Evolutionary conservation across 169 alveolate genomes (phyloP).

Genomic region (Plasmodium knowlesi): DNA sequence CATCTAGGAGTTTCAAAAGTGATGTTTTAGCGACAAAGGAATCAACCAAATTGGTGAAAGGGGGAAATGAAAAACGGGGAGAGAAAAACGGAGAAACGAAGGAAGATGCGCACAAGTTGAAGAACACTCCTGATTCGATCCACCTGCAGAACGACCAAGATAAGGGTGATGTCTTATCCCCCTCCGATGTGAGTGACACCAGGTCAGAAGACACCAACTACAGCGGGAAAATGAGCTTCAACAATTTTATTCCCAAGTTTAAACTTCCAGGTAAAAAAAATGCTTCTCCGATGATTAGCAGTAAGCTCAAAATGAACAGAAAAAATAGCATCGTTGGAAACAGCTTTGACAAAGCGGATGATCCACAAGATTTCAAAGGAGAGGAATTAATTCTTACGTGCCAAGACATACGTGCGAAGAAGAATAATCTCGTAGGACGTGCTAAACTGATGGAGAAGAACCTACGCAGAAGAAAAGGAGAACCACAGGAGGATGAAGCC

Average conservation of each 20-base stretch:
- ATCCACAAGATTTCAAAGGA: not conserved
- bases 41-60: not conserved
- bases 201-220: not conserved
- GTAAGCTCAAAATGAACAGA: not conserved
- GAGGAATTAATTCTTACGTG: not conserved
- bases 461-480: not conserved
- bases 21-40: not conserved
- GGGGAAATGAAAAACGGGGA: not conserved
- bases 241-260: not conserved
- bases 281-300: not conserved
- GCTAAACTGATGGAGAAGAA: conserved; percentile 20
- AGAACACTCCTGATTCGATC: not conserved
- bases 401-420: conserved; percentile 16
- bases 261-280: not conserved
- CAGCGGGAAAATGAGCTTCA: not conserved
- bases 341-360: not conserved
- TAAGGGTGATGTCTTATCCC: not conserved
- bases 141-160: not conserved
- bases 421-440: conserved; percentile 15
- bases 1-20: not conserved
- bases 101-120: not conserved
- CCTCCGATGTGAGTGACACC: not conserved
- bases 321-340: not conserved
- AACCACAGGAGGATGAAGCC: not conserved
- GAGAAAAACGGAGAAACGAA: not conserved